Evolutionary conservation across 176 grass and related monocot genomes (phyloP).

Genomic region (Saccharum spontaneum): DNA sequence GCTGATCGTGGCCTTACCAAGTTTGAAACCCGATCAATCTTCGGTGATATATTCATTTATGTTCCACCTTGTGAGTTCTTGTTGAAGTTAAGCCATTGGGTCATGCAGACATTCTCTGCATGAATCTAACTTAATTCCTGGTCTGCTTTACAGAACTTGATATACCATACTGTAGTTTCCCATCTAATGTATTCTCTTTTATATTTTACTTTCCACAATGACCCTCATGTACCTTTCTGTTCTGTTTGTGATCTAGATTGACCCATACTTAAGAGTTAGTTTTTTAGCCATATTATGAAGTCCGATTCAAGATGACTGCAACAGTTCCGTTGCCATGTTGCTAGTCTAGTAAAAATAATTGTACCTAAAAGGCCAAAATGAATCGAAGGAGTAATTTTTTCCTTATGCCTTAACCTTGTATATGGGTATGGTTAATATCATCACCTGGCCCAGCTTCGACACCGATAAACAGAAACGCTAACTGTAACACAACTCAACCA

Average conservation of each 20-base stretch:
- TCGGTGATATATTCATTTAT: background rate
- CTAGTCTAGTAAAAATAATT: background rate
- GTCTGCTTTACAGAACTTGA: background rate
- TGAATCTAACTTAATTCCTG: background rate
- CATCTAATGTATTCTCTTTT: background rate
- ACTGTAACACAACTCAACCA: no score
- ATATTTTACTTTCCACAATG: no score
- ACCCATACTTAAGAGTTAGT: no score
- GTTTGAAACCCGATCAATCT: background rate
- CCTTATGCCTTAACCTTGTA: background rate
- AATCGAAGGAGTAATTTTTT: background rate
- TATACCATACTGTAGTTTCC: background rate
- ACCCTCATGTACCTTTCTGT: background rate
- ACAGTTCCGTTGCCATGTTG: background rate
- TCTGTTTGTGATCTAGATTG: background rate
- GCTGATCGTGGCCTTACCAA: background rate
- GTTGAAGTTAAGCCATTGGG: no score
- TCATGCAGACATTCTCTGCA: background rate
- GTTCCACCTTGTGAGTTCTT: no score
- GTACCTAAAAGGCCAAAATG: background rate
- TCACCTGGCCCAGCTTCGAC: background rate
- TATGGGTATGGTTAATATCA: background rate
- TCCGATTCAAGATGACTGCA: background rate
- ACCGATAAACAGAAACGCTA: no score
- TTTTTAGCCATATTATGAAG: no score